Conservation (phyloP, 352 stramenopile genomes). For the Phytophthora meadii region DNA sequence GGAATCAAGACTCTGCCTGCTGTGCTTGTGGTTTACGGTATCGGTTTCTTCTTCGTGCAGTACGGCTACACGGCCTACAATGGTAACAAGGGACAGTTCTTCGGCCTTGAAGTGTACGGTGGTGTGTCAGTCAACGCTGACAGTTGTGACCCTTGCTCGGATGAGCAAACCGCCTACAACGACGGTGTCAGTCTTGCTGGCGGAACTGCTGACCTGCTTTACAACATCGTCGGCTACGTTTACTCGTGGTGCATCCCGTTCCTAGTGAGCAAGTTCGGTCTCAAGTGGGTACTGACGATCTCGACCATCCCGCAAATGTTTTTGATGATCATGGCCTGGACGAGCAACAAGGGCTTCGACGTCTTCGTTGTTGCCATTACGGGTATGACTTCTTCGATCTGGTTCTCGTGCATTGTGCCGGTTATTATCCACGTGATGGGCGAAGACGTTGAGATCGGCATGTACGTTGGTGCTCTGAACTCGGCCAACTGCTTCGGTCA, state of each 20-base stretch:
- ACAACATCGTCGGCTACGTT: constrained; percentile 44
- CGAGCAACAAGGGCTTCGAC: constrained; percentile 30
- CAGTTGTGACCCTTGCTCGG: constrained; percentile 36
- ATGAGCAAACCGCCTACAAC: constrained; percentile 42
- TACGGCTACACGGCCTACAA: constrained; percentile 42
- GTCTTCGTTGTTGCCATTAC: constrained; percentile 50
- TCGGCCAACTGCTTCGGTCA: constrained; percentile 45
- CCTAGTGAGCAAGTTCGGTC: constrained; percentile 46
- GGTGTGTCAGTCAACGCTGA: constrained; percentile 37
- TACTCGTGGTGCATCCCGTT: constrained; percentile 50
- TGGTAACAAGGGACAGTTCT: constrained; percentile 43
- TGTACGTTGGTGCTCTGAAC: constrained; percentile 44
- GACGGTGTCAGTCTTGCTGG: constrained; percentile 47
- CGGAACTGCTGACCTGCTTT: constrained; percentile 39
- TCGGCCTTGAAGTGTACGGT: constrained; percentile 45
- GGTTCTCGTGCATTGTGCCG: constrained; percentile 42
- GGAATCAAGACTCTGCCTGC: constrained; percentile 45
- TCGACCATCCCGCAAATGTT: constrained; percentile 47
- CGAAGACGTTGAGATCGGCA: constrained; percentile 38
- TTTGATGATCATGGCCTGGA: constrained; percentile 42
- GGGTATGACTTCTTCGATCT: constrained; percentile 35
- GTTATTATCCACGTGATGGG: constrained; percentile 44
- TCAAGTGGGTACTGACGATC: constrained; percentile 39
- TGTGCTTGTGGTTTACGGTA: constrained; percentile 42
- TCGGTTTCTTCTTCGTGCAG: constrained; percentile 41